Percentiles rank a stretch among this genome's conserved stretches.
Evolutionary conservation across 768 basidiomycete genomes (phyloP).

Genomic region (Omphalotus guepiniiformis): DNA sequence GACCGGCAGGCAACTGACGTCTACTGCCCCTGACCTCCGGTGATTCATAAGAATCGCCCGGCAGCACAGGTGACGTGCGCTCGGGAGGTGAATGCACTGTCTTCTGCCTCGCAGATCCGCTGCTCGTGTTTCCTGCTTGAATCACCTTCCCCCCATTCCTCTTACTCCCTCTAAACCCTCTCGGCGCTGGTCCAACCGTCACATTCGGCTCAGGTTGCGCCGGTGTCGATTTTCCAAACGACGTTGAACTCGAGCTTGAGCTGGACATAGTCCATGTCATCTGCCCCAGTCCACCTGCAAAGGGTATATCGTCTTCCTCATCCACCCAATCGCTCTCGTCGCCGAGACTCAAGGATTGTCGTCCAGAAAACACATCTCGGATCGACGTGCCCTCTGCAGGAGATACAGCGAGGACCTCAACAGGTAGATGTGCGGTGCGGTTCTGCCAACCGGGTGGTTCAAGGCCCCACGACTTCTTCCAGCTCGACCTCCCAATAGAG

Average conservation of each 20-base stretch:
- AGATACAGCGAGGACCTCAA: constrained; percentile 75
- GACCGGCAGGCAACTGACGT: constrained; percentile 63
- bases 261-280: constrained; percentile 30
- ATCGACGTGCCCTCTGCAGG: constrained; percentile 50
- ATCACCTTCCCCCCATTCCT: constrained; percentile 31
- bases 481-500: constrained; percentile 63
- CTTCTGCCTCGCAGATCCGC: constrained; percentile 36
- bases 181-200: constrained; percentile 49
- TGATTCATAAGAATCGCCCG: constrained; percentile 47
- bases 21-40: constrained; percentile 52
- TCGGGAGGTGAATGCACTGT: constrained; percentile 58
- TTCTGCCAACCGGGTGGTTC: constrained; percentile 85
- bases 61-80: constrained; percentile 57
- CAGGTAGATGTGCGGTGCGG: constrained; percentile 60
- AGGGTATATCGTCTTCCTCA: constrained; percentile 76
- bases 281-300: constrained; percentile 80
- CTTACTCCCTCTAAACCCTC: constrained; percentile 36
- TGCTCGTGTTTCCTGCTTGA: constrained; percentile 16
- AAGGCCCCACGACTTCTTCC: constrained; percentile 88
- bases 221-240: neutral
- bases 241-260: constrained; percentile 7
- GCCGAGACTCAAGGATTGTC: constrained; percentile 53
- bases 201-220: constrained; percentile 38
- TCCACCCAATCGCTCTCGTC: constrained; percentile 90
- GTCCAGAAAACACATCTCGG: constrained; percentile 78